phyloP scores from a whole-genome alignment of 2,329 filamentous ascomycete genomes.

The Colletotrichum eleusines region DNA sequence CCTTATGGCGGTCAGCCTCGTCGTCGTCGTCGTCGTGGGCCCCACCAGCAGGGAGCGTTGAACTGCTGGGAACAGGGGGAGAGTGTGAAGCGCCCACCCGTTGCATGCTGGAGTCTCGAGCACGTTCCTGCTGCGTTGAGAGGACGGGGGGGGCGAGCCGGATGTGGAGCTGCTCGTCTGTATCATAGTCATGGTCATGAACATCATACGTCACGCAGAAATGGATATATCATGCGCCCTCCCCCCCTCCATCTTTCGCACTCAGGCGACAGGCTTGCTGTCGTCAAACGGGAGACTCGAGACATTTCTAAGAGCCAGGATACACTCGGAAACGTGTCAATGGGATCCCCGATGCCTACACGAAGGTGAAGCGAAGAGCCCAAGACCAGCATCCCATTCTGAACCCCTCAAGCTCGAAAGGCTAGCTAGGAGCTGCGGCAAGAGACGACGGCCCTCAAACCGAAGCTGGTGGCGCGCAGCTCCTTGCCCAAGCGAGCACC shows the following conservation, averaged over 20 bases:
- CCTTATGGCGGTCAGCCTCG: constrained; percentile 70
- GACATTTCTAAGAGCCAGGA: not conserved
- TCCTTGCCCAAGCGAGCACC: not conserved
- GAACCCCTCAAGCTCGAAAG: not conserved
- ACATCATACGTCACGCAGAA: not conserved
- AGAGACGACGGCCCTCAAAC: not conserved
- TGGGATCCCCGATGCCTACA: not conserved
- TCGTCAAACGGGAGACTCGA: not conserved
- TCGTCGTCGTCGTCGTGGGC: constrained; percentile 70
- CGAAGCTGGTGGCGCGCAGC: not conserved
- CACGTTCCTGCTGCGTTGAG: not conserved
- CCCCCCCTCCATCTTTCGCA: not conserved
- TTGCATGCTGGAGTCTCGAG: too few species aligned
- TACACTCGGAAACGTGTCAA: not conserved
- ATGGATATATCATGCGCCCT: not conserved
- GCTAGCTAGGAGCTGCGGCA: not conserved
- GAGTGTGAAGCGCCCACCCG: not conserved
- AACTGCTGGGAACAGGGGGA: not conserved
- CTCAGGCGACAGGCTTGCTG: not conserved
- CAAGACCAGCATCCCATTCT: not conserved
- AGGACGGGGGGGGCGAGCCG: not conserved
- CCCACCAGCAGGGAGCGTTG: constrained; percentile 45
- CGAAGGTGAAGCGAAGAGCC: not conserved
- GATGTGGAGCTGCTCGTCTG: not conserved
- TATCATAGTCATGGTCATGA: constrained; percentile 4